phyloP scores from a whole-genome alignment of 306 rosid species.

The Hippophae rhamnoides region DNA sequence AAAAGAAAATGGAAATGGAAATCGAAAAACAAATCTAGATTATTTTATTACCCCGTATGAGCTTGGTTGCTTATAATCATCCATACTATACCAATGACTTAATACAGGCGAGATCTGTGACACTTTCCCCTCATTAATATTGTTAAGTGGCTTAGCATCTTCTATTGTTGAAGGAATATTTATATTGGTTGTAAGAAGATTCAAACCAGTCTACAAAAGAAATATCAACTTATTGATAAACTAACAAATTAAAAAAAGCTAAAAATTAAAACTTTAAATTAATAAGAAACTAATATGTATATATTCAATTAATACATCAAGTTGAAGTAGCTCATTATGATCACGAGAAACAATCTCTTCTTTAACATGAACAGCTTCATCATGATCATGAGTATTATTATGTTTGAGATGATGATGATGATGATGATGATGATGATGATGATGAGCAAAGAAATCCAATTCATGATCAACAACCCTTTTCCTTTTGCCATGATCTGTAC shows the following conservation, averaged over 20 bases:
- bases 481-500: background rate
- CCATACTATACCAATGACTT: no score
- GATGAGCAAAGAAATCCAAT: constrained; percentile 37
- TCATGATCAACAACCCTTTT: constrained; percentile 25
- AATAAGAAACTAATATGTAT: background rate
- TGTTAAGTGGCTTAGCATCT: constrained; percentile 18
- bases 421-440: constrained; percentile 6
- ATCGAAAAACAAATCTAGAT: background rate
- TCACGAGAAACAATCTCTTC: constrained; percentile 1
- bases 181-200: constrained; percentile 32
- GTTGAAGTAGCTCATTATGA: constrained; percentile 13
- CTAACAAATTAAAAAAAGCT: background rate
- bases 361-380: constrained; percentile 3
- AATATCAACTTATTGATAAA: background rate
- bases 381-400: background rate
- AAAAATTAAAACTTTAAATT: background rate
- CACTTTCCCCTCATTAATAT: constrained; percentile 4
- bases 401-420: background rate
- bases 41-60: background rate
- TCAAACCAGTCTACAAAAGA: constrained; percentile 33
- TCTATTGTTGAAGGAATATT: constrained; percentile 17
- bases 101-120: no score
- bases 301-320: constrained; percentile 13
- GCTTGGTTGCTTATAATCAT: constrained; percentile 3
- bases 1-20: background rate